A percentile compares a stretch with the other conserved stretches of the same genome.
Evolutionary conservation across 2,329 filamentous ascomycete genomes (phyloP).

Genomic region (Colletotrichum shisoi): DNA sequence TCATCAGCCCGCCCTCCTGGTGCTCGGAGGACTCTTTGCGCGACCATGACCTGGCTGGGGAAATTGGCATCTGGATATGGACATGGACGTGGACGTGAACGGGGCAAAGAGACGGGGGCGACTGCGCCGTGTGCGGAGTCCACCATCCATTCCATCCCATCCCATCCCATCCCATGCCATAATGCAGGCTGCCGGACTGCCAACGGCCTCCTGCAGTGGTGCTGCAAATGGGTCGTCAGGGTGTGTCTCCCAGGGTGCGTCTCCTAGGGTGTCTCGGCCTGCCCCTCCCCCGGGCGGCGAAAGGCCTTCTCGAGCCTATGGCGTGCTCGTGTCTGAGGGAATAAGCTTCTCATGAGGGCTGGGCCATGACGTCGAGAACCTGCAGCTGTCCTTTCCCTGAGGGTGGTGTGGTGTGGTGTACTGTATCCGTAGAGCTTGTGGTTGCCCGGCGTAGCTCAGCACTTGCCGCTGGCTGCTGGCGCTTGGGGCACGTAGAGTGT

Average conservation of each 20-base stretch:
- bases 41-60: background rate
- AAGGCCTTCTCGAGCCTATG: constrained; percentile 13
- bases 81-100: background rate
- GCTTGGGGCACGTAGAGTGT: background rate
- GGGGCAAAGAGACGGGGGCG: background rate
- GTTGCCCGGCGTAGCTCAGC: background rate
- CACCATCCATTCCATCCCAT: background rate
- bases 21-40: background rate
- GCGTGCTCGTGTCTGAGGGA: constrained; percentile 31
- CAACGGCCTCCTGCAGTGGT: constrained; percentile 27
- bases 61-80: constrained; percentile 20
- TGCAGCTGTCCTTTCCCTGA: constrained; percentile 1
- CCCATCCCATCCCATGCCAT: background rate
- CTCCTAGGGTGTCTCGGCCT: background rate
- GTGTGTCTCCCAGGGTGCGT: background rate
- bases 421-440: too few relatives aligned
- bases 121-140: constrained; percentile 18
- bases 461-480: background rate
- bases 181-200: background rate
- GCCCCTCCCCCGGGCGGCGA: background rate
- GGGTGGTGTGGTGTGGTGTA: too few relatives aligned
- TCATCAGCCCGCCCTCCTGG: constrained; percentile 27
- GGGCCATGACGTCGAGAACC: constrained; percentile 27
- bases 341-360: constrained; percentile 32
- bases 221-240: background rate